Conservation (phyloP, 177 flowering plant species). For the Vitis hybrid region DNA sequence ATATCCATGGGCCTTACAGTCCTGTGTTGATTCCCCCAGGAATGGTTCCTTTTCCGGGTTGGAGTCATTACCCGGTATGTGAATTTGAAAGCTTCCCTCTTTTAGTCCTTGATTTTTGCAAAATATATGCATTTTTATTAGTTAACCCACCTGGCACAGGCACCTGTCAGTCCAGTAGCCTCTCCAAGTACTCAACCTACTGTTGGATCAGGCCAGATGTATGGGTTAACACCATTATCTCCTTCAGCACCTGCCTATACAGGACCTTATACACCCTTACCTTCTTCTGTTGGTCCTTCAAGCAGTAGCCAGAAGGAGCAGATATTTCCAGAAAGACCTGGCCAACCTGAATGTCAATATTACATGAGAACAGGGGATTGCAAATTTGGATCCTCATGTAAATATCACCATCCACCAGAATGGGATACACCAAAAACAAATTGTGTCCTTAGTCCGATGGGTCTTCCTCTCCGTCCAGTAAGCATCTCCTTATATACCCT, state of each 20-base stretch:
- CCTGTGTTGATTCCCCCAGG: constrained; percentile 47
- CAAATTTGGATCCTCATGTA: constrained; percentile 83
- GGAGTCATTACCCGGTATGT: constrained; percentile 60
- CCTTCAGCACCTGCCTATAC: constrained; percentile 70
- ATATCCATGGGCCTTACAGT: constrained; percentile 55
- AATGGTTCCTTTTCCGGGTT: constrained; percentile 54
- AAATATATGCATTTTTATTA: not conserved
- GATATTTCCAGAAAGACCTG: constrained; percentile 76
- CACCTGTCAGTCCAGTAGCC: constrained; percentile 59
- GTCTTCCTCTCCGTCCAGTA: constrained; percentile 84
- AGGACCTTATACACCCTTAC: constrained; percentile 45
- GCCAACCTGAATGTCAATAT: constrained; percentile 78
- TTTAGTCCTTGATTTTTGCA: not conserved
- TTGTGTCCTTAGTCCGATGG: constrained; percentile 50
- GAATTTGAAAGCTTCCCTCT: not conserved
- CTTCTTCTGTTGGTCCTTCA: constrained; percentile 54
- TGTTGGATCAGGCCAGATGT: constrained; percentile 50
- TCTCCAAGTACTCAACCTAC: constrained; percentile 55
- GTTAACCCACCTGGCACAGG: constrained; percentile 36
- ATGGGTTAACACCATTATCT: constrained; percentile 65
- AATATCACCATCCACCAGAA: constrained; percentile 79
- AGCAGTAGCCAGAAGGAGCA: constrained; percentile 56
- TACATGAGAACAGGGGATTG: constrained; percentile 85
- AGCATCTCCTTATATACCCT: constrained; percentile 12
- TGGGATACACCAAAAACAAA: constrained; percentile 31